Percentiles rank a stretch among this genome's conserved stretches.
These are phyloP conservation scores for Blastomyces gilchristii DNA, from an alignment of 2,329 filamentous ascomycete genomes.

Conservation along the genomic window DNA sequence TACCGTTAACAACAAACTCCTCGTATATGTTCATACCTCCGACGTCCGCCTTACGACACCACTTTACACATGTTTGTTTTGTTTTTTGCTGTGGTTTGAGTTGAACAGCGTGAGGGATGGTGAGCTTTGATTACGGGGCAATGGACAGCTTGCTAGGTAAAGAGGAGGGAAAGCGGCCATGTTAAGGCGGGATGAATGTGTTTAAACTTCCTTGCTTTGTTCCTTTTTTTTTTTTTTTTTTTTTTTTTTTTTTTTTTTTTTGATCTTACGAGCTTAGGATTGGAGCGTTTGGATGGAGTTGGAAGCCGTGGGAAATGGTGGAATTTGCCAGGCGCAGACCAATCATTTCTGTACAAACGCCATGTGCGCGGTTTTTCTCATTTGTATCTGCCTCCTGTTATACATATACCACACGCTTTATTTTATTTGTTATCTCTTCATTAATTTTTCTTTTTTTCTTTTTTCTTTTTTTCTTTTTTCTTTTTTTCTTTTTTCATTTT, in stretches of 20 bases:
- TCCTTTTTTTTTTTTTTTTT: not conserved
- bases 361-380: not conserved
- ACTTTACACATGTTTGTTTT: not conserved
- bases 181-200: not conserved
- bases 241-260: too few species aligned
- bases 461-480: not conserved
- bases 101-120: not conserved
- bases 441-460: not conserved
- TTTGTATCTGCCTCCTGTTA: not conserved
- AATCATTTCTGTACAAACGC: conserved; percentile 4
- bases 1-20: not conserved
- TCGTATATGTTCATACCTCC: not conserved
- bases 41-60: not conserved
- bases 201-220: not conserved
- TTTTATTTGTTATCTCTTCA: not conserved
- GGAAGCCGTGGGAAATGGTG: not conserved
- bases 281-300: conserved; percentile 3
- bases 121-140: not conserved
- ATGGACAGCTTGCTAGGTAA: not conserved
- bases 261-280: not conserved
- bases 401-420: not conserved
- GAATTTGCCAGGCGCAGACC: conserved; percentile 1
- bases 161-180: too few species aligned
- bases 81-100: not conserved
- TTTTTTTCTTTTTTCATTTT: too few species aligned